Evolutionary conservation across 805 yeast species (phyloP), one percentile per base, ranked within the genome.

Genomic region (Clavispora asparagi): DNA sequence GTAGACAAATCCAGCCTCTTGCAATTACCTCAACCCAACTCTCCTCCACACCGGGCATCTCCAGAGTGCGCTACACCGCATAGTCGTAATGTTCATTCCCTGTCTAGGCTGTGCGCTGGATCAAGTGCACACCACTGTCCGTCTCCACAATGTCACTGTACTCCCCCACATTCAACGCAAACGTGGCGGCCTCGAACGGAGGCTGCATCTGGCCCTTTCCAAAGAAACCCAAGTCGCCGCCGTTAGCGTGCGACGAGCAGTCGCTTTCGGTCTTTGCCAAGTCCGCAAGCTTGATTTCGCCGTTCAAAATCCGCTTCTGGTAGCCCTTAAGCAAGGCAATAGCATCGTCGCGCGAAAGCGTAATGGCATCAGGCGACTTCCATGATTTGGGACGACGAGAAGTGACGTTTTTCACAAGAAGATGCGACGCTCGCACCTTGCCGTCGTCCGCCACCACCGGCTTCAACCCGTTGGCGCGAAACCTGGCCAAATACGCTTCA

Each of bases 181-280:
- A 92, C 1, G 96, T 83, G 2, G 94, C 95, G 49, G 82, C 82
- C 65, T 94, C 99, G 60, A 94, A 94, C 48, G 85, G 70, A 31
- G 96, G 96, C 65, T 94, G 98, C 99, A 94, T 94, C 57, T 85
- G 90, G 35, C 97, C 97, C 50, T 76, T 81, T 23, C 86, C 88
- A 61, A 94, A 94, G 60, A 70, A 81, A 0, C 99, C 98, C 57
- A 94, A 73, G 63, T 94, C 99, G 40, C 99, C 99, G 17, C 90
- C 89, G 59, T 87, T 82, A 40, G 85, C 72, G 58, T 86, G 95
- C 10, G 95, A 85, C 14, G 87, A 79, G 65, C 97, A 90, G 62
- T 92, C 99, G 51, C 95, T 84, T 62, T 88, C 94, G 2, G 89
- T 81, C 32, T 72, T 62, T 0, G 97, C 97, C 49, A 94, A 67